Conservation (phyloP, 306 rosid species). For the Sphenostylis stenocarpa region DNA sequence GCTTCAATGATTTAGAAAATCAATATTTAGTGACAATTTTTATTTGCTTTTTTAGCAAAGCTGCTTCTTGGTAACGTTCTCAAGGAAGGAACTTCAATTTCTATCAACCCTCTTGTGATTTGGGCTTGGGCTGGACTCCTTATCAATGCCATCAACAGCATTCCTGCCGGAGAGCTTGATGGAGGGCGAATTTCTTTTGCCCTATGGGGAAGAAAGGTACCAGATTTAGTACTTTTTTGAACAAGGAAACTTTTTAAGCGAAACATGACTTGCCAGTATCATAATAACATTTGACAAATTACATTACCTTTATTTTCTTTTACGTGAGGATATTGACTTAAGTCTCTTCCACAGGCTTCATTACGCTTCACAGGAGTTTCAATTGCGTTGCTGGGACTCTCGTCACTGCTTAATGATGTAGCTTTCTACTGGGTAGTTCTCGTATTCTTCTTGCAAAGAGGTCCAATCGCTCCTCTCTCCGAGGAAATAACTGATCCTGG, state of each 20-base stretch:
- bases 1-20: constrained; percentile 26
- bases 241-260: constrained; percentile 7
- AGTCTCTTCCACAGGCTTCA: constrained; percentile 63
- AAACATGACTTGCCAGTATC: constrained; percentile 16
- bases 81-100: constrained; percentile 86
- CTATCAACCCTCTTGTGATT: constrained; percentile 87
- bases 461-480: constrained; percentile 93
- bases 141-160: constrained; percentile 95
- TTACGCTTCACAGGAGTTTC: constrained; percentile 73
- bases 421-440: constrained; percentile 97
- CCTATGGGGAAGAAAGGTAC: constrained; percentile 98
- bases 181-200: constrained; percentile 93
- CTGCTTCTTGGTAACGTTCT: constrained; percentile 80
- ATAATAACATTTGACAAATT: not conserved
- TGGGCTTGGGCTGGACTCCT: constrained; percentile 99
- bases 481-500: constrained; percentile 91
- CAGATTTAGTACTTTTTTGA: constrained; percentile 15
- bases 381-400: constrained; percentile 73
- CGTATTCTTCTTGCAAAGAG: constrained; percentile 90
- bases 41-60: constrained; percentile 59
- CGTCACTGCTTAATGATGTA: constrained; percentile 81
- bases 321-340: constrained; percentile 12
- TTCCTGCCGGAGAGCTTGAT: constrained; percentile 97
- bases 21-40: constrained; percentile 18
- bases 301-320: not conserved